Percentiles rank a stretch among this genome's conserved stretches.
Evolutionary conservation across 495 filamentous ascomycete genomes (phyloP).

Genomic region (Chaetomidium leptoderma): DNA sequence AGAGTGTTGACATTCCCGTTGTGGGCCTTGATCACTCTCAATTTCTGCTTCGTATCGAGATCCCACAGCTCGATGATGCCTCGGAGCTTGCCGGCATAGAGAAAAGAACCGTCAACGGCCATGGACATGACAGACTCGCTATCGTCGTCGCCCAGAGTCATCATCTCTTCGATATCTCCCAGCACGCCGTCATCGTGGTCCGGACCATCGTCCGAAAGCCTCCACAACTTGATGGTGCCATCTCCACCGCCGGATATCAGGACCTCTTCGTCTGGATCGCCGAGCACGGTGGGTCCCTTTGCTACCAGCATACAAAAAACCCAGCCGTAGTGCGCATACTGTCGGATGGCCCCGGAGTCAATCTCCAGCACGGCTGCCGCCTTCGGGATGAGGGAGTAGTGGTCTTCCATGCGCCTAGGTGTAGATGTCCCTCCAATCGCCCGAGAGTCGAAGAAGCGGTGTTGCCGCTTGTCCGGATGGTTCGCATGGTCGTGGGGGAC

Average conservation of each 20-base stretch:
- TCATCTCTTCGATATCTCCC: slow-evolving; percentile 55
- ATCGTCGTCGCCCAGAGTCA: slow-evolving; percentile 70
- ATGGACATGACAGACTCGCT: slow-evolving; percentile 76
- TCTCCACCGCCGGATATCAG: slow-evolving; percentile 90
- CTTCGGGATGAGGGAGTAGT: slow-evolving; percentile 48
- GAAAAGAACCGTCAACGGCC: slow-evolving; percentile 76
- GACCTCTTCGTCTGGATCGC: slow-evolving; percentile 66
- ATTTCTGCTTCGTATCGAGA: slow-evolving; percentile 84
- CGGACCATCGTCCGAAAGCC: slow-evolving; percentile 45
- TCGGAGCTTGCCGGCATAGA: slow-evolving; percentile 83
- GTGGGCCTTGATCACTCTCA: slow-evolving; percentile 75
- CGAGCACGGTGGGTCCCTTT: slow-evolving; percentile 55
- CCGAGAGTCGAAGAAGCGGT: slow-evolving; percentile 91
- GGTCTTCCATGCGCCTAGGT: slow-evolving; percentile 55
- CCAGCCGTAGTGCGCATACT: slow-evolving; percentile 93
- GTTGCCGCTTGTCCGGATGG: slow-evolving; percentile 76
- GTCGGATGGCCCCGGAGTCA: slow-evolving; percentile 70
- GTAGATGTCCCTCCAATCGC: slow-evolving; percentile 77
- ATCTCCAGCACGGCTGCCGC: slow-evolving; percentile 68
- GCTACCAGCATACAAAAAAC: slow-evolving; percentile 91
- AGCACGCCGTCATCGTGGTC: slow-evolving; percentile 36
- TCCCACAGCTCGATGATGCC: slow-evolving; percentile 98
- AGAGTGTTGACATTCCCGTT: slow-evolving; percentile 82
- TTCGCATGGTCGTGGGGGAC: slow-evolving; percentile 58
- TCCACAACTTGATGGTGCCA: slow-evolving; percentile 89